Base-by-base conservation (phyloP, 441 rosid genomes). In the Omphalea diandra region DNA sequence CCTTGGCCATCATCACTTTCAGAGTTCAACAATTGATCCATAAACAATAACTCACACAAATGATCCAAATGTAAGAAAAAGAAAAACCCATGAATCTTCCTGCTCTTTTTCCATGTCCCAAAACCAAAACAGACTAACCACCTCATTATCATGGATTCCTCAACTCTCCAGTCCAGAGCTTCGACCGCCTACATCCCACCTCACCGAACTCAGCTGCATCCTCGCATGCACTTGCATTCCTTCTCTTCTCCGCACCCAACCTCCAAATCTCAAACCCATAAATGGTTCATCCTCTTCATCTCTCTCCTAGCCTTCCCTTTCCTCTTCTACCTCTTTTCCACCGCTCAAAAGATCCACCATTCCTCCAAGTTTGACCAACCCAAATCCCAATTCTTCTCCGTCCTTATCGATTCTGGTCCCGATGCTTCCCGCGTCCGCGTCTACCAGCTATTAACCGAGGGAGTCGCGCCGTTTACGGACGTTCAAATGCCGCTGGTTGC, bases 121-220 rank as follows among this genome's bases (percentile, higher is more conserved):
- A 62, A 24, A 20, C 22, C 57, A n/a, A n/a, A n/a, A n/a, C n/a
- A n/a, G n/a, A n/a, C n/a, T n/a, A n/a, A n/a, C n/a, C n/a, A n/a
- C n/a, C n/a, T n/a, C n/a, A n/a, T n/a, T n/a, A n/a, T n/a, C 1
- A 83, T 83, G 86, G 84, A 75, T 60, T 83, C 35, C 54, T 67
- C 79, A 22, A 55, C 55, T 15, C 72, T 77, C 22, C 84, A 74
- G 59, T 67, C 79, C 65, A 77, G 84, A 53, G 32, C 78, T 47
- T 49, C 82, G 1, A 52, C 80, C 24, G 38, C 81, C 61, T 75
- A 71, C 83, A 73, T 81, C 75, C 87, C 85, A 38, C 87, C 75
- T 18, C 87, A 83, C 77, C 85, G 85, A 4, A 79, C 87, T 5
- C 87, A 83, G 75, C 72, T 83, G 12, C 87, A 79, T 71, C 87